Percentiles rank a stretch among this genome's conserved stretches.
Evolutionary conservation across 2,329 filamentous ascomycete species (phyloP).

Genomic region (Paraphoma chrysanthemicola): DNA sequence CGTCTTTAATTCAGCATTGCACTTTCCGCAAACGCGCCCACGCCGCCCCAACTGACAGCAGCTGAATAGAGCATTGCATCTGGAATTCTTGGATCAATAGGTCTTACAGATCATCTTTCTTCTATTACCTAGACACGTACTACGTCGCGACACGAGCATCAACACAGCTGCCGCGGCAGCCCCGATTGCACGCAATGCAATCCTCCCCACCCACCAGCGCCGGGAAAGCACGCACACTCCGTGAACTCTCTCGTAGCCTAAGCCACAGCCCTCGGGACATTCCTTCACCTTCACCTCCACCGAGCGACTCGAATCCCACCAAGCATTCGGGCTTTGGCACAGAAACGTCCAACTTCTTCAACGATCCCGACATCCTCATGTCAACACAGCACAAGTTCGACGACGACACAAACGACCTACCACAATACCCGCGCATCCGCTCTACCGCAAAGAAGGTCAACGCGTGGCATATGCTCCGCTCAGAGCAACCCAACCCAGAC

Average conservation of each 20-base stretch:
- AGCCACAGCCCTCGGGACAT: constrained; percentile 43
- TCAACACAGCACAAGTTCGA: constrained; percentile 49
- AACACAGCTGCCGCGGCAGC: constrained; percentile 26
- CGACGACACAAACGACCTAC: constrained; percentile 44
- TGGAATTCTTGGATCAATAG: constrained; percentile 16
- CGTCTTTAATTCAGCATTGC: constrained; percentile 34
- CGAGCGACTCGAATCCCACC: constrained; percentile 47
- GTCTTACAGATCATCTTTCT: constrained; percentile 37
- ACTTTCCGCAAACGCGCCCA: constrained; percentile 34
- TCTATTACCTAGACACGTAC: constrained; percentile 32
- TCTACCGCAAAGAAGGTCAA: constrained; percentile 48
- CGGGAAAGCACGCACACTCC: constrained; percentile 46
- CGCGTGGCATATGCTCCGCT: constrained; percentile 44
- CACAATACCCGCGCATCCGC: constrained; percentile 43
- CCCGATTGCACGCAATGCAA: constrained; percentile 37
- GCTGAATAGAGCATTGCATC: constrained; percentile 25
- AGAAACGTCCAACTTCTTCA: constrained; percentile 35
- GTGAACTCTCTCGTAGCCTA: constrained; percentile 45
- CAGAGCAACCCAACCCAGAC: constrained; percentile 43
- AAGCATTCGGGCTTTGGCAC: constrained; percentile 38
- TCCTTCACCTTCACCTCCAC: constrained; percentile 36
- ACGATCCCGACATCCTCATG: constrained; percentile 45
- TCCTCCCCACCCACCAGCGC: constrained; percentile 46
- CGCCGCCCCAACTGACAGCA: constrained; percentile 21
- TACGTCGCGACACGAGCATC: constrained; percentile 38